phyloP scores from a whole-genome alignment of 345 rosid genomes.

The Hypericum perforatum region DNA sequence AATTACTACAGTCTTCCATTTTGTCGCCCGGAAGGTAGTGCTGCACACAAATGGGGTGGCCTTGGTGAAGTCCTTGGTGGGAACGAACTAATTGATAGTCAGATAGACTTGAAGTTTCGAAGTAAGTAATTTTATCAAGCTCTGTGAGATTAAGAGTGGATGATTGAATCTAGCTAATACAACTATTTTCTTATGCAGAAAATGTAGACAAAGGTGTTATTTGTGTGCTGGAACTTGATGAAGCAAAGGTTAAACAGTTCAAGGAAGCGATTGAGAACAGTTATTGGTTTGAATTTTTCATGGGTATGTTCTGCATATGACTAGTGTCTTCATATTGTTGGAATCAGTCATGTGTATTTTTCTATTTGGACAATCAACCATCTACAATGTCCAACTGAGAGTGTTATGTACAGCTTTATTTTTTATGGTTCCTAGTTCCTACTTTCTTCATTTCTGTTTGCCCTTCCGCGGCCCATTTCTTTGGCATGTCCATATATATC shows the following conservation, averaged over 20 bases:
- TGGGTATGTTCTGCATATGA: constrained; percentile 41
- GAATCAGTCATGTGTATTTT: too few relatives aligned
- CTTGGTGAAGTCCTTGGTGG: constrained; percentile 99
- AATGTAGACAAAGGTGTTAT: constrained; percentile 48
- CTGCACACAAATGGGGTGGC: constrained; percentile 98
- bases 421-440: too few relatives aligned
- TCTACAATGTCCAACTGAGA: too few relatives aligned
- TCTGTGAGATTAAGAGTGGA: background rate
- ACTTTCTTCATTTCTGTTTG: too few relatives aligned
- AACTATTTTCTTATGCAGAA: constrained; percentile 25
- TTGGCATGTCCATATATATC: too few relatives aligned
- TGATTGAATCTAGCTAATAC: too few relatives aligned
- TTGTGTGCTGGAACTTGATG: constrained; percentile 57
- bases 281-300: constrained; percentile 89
- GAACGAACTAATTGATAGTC: constrained; percentile 96
- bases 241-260: constrained; percentile 60
- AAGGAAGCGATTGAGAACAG: constrained; percentile 83
- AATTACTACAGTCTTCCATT: constrained; percentile 98
- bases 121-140: constrained; percentile 38
- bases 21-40: constrained; percentile 52
- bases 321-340: too few relatives aligned
- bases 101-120: constrained; percentile 64
- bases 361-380: too few relatives aligned
- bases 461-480: too few relatives aligned
- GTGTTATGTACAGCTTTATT: too few relatives aligned